These are phyloP conservation scores for Penicillium thymicola DNA, from an alignment of 2,329 filamentous ascomycete species.

Conservation along the genomic window DNA sequence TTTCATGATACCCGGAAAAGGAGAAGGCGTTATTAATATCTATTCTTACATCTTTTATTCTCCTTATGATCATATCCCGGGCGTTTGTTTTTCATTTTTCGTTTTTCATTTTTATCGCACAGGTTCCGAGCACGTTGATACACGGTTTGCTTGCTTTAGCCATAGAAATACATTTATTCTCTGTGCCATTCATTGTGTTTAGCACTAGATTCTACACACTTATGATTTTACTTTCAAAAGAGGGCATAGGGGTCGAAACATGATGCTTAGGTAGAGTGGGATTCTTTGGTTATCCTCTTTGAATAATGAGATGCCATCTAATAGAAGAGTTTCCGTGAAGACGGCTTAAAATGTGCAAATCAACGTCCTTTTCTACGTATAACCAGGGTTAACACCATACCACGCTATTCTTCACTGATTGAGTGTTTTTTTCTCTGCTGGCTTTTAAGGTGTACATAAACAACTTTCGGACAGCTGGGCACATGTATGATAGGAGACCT, in stretches of 20 bases:
- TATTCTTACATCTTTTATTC: conserved; percentile 7
- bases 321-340: background rate
- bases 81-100: background rate
- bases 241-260: background rate
- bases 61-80: background rate
- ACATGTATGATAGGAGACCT: background rate
- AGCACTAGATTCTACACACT: background rate
- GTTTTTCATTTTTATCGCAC: background rate
- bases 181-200: background rate
- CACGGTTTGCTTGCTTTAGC: background rate
- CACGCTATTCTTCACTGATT: background rate
- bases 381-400: too few relatives aligned
- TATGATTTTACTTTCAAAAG: background rate
- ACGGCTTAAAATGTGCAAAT: too few relatives aligned
- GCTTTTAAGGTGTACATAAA: background rate
- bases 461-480: background rate
- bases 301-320: background rate
- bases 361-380: too few relatives aligned
- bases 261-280: background rate
- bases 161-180: background rate
- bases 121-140: background rate
- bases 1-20: conserved; percentile 8
- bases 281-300: background rate
- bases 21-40: conserved; percentile 5
- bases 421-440: background rate